Evolutionary conservation across 2,329 filamentous ascomycete genomes (phyloP).

Genomic region (Fusarium sp.): DNA sequence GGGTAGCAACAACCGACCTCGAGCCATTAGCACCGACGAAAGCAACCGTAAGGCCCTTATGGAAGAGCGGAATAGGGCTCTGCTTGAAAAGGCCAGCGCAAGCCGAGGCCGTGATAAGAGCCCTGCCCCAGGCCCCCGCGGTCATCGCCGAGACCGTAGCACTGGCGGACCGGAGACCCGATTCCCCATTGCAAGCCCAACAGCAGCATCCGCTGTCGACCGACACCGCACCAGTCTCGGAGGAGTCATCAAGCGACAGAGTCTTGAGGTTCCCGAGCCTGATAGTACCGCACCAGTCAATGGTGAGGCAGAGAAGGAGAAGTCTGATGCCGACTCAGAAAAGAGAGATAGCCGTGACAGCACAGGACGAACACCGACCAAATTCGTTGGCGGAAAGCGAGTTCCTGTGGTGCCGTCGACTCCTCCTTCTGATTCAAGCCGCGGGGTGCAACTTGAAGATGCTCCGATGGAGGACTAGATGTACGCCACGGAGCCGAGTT

Average conservation of each 20-base stretch:
- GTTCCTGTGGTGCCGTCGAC: conserved; percentile 45
- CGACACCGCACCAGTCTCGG: conserved; percentile 64
- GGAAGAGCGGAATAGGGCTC: conserved; percentile 89
- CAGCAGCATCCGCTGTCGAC: conserved; percentile 61
- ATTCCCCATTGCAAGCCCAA: conserved; percentile 83
- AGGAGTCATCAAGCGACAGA: conserved; percentile 67
- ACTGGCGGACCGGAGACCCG: conserved; percentile 78
- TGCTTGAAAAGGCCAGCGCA: conserved; percentile 73
- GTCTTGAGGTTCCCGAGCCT: conserved; percentile 82
- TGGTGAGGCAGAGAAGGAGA: conserved; percentile 49
- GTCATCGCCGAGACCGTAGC: conserved; percentile 84
- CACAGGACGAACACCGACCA: conserved; percentile 59
- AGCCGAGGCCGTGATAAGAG: conserved; percentile 79
- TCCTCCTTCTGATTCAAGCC: conserved; percentile 48
- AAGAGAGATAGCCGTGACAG: conserved; percentile 77
- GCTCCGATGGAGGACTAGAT: conserved; percentile 63
- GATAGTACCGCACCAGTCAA: conserved; percentile 60
- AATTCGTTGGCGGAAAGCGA: conserved; percentile 63
- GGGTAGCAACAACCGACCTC: conserved; percentile 68
- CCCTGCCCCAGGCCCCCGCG: conserved; percentile 70
- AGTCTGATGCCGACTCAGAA: conserved; percentile 52
- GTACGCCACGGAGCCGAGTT: conserved; percentile 18
- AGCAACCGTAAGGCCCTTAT: conserved; percentile 93
- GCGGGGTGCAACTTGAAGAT: conserved; percentile 64
- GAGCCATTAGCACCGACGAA: conserved; percentile 94